A percentile compares a stretch with the other conserved stretches of the same genome.
phyloP scores from a whole-genome alignment of 2,329 filamentous ascomycete species.

The Fusarium guadeloupense region DNA sequence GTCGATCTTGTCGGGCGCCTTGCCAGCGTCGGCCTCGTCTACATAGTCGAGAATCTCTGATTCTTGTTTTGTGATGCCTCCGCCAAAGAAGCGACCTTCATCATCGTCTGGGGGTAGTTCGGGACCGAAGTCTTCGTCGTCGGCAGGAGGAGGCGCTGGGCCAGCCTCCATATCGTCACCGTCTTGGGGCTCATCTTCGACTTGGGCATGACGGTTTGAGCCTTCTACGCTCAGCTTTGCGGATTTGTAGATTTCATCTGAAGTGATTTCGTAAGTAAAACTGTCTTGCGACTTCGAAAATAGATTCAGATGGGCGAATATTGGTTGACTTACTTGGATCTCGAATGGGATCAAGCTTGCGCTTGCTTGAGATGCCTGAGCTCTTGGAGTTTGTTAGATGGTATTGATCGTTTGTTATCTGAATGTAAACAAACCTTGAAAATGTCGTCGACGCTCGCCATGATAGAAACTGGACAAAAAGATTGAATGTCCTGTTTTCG shows the following conservation, averaged over 20 bases:
- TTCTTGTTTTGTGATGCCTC: constrained; percentile 84
- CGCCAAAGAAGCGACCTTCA: constrained; percentile 94
- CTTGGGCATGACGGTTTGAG: constrained; percentile 56
- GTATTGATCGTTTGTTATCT: not conserved
- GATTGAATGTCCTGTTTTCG: not conserved
- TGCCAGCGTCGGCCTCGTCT: constrained; percentile 60
- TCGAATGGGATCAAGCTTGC: constrained; percentile 68
- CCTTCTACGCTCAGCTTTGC: constrained; percentile 61
- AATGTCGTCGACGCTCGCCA: constrained; percentile 68
- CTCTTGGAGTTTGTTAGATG: constrained; percentile 36
- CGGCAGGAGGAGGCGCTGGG: constrained; percentile 58
- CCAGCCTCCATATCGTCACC: constrained; percentile 62
- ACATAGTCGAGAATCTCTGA: constrained; percentile 88
- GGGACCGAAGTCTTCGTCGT: constrained; percentile 60
- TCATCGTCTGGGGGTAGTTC: constrained; percentile 66
- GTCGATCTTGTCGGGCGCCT: constrained; percentile 79
- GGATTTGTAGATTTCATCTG: constrained; percentile 72
- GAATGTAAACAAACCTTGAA: constrained; percentile 57
- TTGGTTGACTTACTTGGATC: constrained; percentile 65
- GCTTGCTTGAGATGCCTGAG: constrained; percentile 63
- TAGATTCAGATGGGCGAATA: not conserved
- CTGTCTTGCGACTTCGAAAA: not conserved
- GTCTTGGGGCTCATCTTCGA: constrained; percentile 57
- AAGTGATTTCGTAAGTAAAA: not conserved
- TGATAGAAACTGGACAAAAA: constrained; percentile 37